phyloP scores from a whole-genome alignment of 257 asterid species.

The Avicennia marina region DNA sequence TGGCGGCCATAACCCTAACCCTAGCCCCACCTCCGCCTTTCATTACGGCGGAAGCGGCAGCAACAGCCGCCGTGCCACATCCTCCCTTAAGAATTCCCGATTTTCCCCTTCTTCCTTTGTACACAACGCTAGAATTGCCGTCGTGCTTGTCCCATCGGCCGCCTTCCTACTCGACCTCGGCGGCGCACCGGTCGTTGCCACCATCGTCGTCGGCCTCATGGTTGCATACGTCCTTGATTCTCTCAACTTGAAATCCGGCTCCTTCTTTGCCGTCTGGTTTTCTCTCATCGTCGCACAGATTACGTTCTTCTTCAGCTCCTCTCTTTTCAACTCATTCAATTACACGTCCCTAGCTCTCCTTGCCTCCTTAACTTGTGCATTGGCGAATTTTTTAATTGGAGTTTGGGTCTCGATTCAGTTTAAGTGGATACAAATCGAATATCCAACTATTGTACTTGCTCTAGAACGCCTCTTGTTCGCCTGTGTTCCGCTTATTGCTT shows the following conservation, averaged over 20 bases:
- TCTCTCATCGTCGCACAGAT: constrained; percentile 81
- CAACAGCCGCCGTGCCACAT: constrained; percentile 30
- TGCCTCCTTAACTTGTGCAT: constrained; percentile 59
- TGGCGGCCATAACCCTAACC: constrained; percentile 67
- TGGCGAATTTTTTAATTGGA: constrained; percentile 80
- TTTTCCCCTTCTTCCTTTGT: constrained; percentile 61
- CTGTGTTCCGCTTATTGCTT: constrained; percentile 65
- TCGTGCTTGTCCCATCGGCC: constrained; percentile 78
- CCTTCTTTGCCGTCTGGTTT: constrained; percentile 92
- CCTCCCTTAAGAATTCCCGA: constrained; percentile 52
- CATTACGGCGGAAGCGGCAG: constrained; percentile 22
- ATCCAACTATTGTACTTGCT: constrained; percentile 80
- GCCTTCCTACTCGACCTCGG: constrained; percentile 95
- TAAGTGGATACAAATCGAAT: constrained; percentile 92
- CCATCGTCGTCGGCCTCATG: constrained; percentile 77
- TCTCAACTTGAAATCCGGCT: constrained; percentile 74
- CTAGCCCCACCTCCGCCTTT: constrained; percentile 44
- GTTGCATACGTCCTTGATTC: constrained; percentile 83
- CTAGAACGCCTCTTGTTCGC: constrained; percentile 87
- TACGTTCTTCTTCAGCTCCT: constrained; percentile 75
- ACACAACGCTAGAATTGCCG: constrained; percentile 77
- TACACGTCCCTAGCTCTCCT: constrained; percentile 47
- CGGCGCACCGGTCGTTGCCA: constrained; percentile 80
- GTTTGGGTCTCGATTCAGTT: constrained; percentile 96
- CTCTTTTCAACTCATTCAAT: constrained; percentile 52